Evolutionary conservation across 2,329 filamentous ascomycete species (phyloP), one percentile per base, ranked within the genome.

Genomic region (Colletotrichum kahawae): DNA sequence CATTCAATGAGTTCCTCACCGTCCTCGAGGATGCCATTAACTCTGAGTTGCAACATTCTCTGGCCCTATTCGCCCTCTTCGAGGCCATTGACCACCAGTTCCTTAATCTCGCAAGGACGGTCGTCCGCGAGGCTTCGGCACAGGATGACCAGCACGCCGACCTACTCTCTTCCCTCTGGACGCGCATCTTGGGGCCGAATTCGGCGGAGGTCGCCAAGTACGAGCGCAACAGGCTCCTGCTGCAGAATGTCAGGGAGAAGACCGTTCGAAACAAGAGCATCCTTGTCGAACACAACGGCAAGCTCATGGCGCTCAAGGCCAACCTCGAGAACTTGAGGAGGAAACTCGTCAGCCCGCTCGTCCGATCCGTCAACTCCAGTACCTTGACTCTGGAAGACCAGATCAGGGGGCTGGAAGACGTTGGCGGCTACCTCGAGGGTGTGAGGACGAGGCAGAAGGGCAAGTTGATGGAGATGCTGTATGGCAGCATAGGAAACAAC

Each of bases 31-130:
- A 98, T 77, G 94, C 94, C 75, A 97, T 98, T 82, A 92, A 93
- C 79, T 93, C 91, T 78, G 96, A 98, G 84, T 89, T 98, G 24
- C 92, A 93, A 69, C 93, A 96, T 84, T 94, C 93, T 54, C 91
- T 95, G 2, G 91, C 92, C 2, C 91, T 98, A 16, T 98, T 98
- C 83, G 91, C 91, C 5, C 92, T 98, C n/a, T 98, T 98, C 83
- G 95, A 98, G 82, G 91, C 93, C 74, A 95, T 98, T 79, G 96
- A 98, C 85, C 91, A 92, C 68, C 95, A 98, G 82, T 98, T 98
- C 84, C 90, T 95, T 76, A 97, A 97, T 82, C 90, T 98, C 1
- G 95, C 95, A 77, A 93, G 95, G 76, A 94, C 92, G 7, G 95
- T 98, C 12, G 93, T 95, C 70, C 94, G 95, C 79, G 96, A 98